Base-by-base conservation (phyloP, 192 early-diverging fungal species). In the Allomyces arbusculus region DNA sequence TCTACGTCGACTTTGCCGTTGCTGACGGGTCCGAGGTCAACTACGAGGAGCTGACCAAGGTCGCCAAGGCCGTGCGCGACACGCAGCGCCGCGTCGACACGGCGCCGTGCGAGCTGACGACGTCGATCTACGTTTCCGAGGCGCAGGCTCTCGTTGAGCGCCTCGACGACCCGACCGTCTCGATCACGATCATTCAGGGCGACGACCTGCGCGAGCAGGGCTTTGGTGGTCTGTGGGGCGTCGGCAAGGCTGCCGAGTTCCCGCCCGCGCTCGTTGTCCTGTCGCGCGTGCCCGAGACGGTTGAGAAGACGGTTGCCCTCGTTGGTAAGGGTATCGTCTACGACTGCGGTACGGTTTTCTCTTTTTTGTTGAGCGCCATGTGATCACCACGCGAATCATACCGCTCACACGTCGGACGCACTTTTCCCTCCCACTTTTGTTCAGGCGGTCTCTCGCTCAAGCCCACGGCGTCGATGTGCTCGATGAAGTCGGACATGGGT, bases 291-390 rank as follows among this genome's bases (percentile, higher is more conserved):
- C 76, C 76, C 24, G 61, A 58, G 12, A 67, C 62, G 1, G 65
- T 65, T 1, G 72, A 50, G 10, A 78, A 75, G 65, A 76, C 77
- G 12, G 63, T 79, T n/a, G 50, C 74, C 24, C 78, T 73, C 65
- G 81, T 80, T 24, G 81, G 81, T 64, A 82, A 82, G 72, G 80
- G 80, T n/a, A 80, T 82, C 65, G 75, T 79, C 11, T 82, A 74
- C 71, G 81, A 82, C 69, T 77, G 79, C 33, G 77, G 33, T 40
- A 40, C 33, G 33, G 4, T 28, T 40, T 40, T 40, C 0, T 40
- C 33, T 8, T 40, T 40, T 40, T 8, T 40, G 3, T 40, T 40
- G 33, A 28, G 26, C 26, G 26, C 26, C 33, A 40, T 8, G 33
- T 40, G 33, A 40, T 40, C 33, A 40, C 33, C 33, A 7, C 8